Evolutionary conservation across 2,329 filamentous ascomycete species (phyloP).

Genomic region (Trichoderma harzianum): DNA sequence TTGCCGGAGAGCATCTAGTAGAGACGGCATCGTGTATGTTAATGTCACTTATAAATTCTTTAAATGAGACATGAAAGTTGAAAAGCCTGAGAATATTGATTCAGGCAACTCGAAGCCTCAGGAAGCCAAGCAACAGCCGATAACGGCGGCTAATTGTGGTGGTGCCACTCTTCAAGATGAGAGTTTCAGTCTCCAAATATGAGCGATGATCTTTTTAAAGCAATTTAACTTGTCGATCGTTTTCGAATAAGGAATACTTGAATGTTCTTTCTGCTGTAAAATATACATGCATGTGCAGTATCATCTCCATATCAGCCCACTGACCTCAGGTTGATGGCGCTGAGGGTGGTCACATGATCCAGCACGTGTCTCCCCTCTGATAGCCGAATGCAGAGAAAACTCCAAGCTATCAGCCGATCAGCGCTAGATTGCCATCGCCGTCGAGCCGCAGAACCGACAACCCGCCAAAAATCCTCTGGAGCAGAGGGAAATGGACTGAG

Average conservation of each 20-base stretch:
- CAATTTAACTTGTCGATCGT: too few relatives aligned
- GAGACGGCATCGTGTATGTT: constrained; percentile 25
- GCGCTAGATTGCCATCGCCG: constrained; percentile 1
- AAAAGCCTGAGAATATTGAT: not conserved
- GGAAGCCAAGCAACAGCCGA: not conserved
- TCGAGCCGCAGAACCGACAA: not conserved
- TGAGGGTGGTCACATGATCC: constrained; percentile 2
- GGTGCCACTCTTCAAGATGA: not conserved
- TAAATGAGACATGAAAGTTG: not conserved
- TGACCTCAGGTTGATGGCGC: not conserved
- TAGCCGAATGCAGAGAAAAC: constrained; percentile 8
- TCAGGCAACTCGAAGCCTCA: not conserved
- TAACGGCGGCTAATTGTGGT: not conserved
- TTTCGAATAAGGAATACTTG: not conserved
- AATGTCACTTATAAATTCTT: not conserved
- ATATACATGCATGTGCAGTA: not conserved
- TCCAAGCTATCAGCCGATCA: constrained; percentile 7
- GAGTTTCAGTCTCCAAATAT: not conserved
- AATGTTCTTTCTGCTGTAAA: not conserved
- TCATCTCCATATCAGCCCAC: not conserved
- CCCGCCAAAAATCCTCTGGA: not conserved
- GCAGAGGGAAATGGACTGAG: constrained; percentile 28
- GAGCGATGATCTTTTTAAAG: not conserved
- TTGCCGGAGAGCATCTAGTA: constrained; percentile 29
- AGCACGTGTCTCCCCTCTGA: constrained; percentile 2